These are phyloP conservation scores for Neurospora cerealis DNA, from an alignment of 495 filamentous ascomycete genomes.

Conservation along the genomic window DNA sequence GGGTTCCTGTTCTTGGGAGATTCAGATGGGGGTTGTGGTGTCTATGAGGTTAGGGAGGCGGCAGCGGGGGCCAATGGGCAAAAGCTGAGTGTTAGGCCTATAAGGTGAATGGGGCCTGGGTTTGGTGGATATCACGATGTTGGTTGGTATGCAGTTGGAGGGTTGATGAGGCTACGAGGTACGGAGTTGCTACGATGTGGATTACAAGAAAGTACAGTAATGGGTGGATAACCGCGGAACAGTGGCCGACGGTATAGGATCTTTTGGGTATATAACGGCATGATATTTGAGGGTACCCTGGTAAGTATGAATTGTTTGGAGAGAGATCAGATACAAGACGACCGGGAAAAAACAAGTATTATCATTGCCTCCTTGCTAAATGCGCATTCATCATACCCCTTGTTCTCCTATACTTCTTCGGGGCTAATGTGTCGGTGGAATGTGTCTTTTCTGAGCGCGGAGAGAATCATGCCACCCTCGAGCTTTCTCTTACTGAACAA, in stretches of 20 bases:
- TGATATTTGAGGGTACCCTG: neutral
- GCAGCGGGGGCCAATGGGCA: neutral
- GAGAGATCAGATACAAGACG: neutral
- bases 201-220: neutral
- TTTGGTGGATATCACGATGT: neutral
- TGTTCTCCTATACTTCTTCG: neutral
- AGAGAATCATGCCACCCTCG: neutral
- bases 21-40: conserved; percentile 14
- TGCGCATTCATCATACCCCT: neutral
- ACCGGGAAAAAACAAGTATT: neutral
- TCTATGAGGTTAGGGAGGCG: conserved; percentile 23
- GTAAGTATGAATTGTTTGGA: neutral
- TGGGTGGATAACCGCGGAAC: neutral
- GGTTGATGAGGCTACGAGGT: neutral
- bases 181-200: neutral
- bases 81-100: neutral
- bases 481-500: neutral
- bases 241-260: neutral
- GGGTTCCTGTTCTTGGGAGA: conserved; percentile 25
- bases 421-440: neutral
- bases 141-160: neutral
- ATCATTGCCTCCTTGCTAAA: neutral
- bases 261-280: neutral
- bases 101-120: neutral
- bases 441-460: neutral